Evolutionary conservation across 2,329 filamentous ascomycete genomes (phyloP).

Genomic region (Sclerotinia spermophila): DNA sequence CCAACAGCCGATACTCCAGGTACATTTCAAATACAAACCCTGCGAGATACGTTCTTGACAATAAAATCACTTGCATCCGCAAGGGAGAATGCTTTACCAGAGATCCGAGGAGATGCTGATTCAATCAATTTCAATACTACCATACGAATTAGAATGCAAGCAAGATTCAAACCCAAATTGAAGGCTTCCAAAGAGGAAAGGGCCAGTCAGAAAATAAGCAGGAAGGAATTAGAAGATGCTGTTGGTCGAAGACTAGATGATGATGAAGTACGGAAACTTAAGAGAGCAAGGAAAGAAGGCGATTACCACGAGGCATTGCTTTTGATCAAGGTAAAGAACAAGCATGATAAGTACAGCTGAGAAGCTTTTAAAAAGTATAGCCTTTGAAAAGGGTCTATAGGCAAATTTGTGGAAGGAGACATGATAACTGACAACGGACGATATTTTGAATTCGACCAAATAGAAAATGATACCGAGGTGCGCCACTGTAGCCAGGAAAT

Average conservation of each 20-base stretch:
- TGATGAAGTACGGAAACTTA: constrained; percentile 79
- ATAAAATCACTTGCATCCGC: constrained; percentile 50
- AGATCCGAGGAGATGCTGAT: constrained; percentile 74
- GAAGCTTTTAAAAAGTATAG: neutral
- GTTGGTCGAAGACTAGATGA: constrained; percentile 75
- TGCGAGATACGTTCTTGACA: constrained; percentile 66
- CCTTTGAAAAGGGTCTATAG: neutral
- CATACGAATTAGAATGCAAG: constrained; percentile 86
- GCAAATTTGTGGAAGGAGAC: neutral
- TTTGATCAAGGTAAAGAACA: constrained; percentile 84
- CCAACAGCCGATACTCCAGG: constrained; percentile 61
- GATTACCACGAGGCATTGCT: constrained; percentile 85
- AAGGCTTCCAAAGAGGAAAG: constrained; percentile 79
- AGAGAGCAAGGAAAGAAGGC: constrained; percentile 78
- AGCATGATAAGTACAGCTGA: constrained; percentile 79
- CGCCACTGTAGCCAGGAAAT: neutral
- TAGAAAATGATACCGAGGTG: no score
- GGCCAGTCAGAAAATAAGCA: constrained; percentile 78
- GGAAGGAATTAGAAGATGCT: constrained; percentile 77
- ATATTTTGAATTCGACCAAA: neutral
- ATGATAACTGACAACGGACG: constrained; percentile 1
- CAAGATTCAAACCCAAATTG: constrained; percentile 81
- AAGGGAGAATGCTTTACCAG: constrained; percentile 50
- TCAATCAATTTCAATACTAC: constrained; percentile 65
- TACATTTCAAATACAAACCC: constrained; percentile 72